Conservation (phyloP, 495 filamentous ascomycete species). For the Aspergillus avenaceus region DNA sequence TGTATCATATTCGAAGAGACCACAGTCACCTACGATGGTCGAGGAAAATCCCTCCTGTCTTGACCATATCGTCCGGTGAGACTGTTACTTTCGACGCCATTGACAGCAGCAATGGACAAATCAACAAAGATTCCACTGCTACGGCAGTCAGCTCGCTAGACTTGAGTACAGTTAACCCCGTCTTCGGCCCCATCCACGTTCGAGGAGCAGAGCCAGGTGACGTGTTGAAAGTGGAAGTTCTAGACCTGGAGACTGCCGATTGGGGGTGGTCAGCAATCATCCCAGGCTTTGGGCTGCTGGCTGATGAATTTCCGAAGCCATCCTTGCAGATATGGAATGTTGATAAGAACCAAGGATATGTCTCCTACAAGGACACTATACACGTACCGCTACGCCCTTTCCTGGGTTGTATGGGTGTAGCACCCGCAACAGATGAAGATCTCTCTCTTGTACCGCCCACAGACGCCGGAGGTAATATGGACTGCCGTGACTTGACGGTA, state of each 20-base stretch:
- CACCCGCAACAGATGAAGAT: constrained; percentile 36
- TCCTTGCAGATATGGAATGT: constrained; percentile 48
- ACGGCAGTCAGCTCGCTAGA: constrained; percentile 39
- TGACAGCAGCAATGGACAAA: constrained; percentile 50
- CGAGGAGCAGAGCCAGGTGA: constrained; percentile 45
- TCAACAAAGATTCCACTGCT: constrained; percentile 31
- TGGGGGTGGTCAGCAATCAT: constrained; percentile 52
- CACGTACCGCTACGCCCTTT: constrained; percentile 46
- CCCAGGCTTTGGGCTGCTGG: constrained; percentile 45
- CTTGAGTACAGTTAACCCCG: constrained; percentile 41
- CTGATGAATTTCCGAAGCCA: constrained; percentile 41
- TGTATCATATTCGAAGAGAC: too few relatives aligned
- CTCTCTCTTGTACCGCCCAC: constrained; percentile 49
- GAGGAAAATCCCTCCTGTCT: constrained; percentile 37
- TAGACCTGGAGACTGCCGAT: constrained; percentile 36
- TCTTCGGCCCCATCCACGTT: constrained; percentile 45
- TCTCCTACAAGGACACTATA: constrained; percentile 28
- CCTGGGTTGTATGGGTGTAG: constrained; percentile 49
- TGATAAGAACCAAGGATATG: constrained; percentile 30
- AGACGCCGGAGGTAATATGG: constrained; percentile 47
- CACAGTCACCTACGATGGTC: constrained; percentile 47
- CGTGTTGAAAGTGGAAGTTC: constrained; percentile 44
- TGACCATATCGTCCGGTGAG: constrained; percentile 42
- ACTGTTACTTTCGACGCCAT: constrained; percentile 44
- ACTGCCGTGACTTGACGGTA: constrained; percentile 43